Evolutionary conservation across 1,284 basidiomycete genomes (phyloP), one percentile per base, ranked within the genome.

Genomic region (Rhodotorula sp.): DNA sequence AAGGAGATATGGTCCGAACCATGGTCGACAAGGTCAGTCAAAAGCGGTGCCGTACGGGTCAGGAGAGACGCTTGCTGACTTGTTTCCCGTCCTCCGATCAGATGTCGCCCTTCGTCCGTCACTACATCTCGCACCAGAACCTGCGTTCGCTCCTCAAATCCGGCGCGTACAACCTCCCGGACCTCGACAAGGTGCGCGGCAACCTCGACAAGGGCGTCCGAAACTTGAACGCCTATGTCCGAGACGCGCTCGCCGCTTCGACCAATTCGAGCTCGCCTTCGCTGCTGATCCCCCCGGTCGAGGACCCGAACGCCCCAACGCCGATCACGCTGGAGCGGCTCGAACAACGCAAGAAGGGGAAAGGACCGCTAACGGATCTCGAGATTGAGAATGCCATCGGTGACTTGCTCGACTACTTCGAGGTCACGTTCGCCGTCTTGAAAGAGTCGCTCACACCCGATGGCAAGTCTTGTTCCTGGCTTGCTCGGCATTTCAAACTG

Each of bases 351-450:
- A 78, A 74, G 69, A 74, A 76, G 64, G 70, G 72, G 26, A 65
- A 73, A 31, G 69, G 66, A 20, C 70, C 75, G 71, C 85, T 91
- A 58, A 92, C 91, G 3, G 97, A 99, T 79, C 87, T 93, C 47
- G 93, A 99, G 82, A 93, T 99, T 77, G 97, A 99, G 82, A 87
- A 90, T 67, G 96, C 94, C 1, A 96, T 99, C 73, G 83, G 90
- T 51, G 91, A 93, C 0, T 83, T 99, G 29, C 93, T 99, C 79
- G 96, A 99, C 81, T 99, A 98, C 83, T 91, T 99, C 72, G 96
- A 99, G 74, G 89, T 90, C 49, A 97, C 97, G 79, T 86, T 97
- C 65, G 91, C 92, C 75, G 94, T 92, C 8, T 86, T 99, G 62
- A 95, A 97, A 78, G 92, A 91, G 20, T 90, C 91, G 70, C 84